Conservation (phyloP, 257 asterid species). For the Rauvolfia tetraphylla region DNA sequence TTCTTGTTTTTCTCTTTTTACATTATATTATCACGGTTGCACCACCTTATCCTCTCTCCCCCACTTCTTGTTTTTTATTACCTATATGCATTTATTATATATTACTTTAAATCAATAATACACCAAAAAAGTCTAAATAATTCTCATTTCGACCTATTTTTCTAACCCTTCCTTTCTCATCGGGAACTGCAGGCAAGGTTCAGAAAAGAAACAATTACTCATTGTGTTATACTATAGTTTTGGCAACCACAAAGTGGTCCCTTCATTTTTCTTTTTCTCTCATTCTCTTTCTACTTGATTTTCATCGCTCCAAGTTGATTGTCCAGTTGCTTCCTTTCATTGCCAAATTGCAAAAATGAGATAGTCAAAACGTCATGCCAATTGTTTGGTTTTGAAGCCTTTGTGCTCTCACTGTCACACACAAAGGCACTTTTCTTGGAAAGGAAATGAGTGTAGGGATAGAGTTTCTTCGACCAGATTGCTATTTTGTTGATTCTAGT, state of each 20-base stretch:
- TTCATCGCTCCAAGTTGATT: conserved; percentile 35
- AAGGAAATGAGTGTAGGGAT: conserved; percentile 24
- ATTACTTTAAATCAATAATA: conserved; percentile 21
- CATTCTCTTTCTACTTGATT: conserved; percentile 32
- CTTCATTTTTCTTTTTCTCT: background rate
- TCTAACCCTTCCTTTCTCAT: conserved; percentile 38
- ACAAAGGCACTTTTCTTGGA: conserved; percentile 28
- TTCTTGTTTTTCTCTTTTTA: conserved; percentile 19
- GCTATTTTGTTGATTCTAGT: background rate
- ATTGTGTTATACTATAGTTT: conserved; percentile 21
- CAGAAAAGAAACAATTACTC: conserved; percentile 11
- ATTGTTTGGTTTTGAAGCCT: conserved; percentile 28
- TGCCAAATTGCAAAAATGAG: conserved; percentile 34
- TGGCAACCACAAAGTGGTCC: conserved; percentile 35
- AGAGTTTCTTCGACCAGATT: conserved; percentile 17
- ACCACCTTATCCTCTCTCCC: conserved; percentile 75
- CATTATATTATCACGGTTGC: conserved; percentile 55
- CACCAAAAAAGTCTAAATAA: conserved; percentile 3
- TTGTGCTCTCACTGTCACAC: conserved; percentile 40
- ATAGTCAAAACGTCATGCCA: conserved; percentile 24
- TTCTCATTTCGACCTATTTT: conserved; percentile 19
- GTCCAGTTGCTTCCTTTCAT: conserved; percentile 10
- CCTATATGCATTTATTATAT: conserved; percentile 15
- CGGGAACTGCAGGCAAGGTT: conserved; percentile 40
- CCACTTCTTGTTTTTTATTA: conserved; percentile 40